Conservation (phyloP, 169 alveolate species). For the Eimeria mitis region DNA sequence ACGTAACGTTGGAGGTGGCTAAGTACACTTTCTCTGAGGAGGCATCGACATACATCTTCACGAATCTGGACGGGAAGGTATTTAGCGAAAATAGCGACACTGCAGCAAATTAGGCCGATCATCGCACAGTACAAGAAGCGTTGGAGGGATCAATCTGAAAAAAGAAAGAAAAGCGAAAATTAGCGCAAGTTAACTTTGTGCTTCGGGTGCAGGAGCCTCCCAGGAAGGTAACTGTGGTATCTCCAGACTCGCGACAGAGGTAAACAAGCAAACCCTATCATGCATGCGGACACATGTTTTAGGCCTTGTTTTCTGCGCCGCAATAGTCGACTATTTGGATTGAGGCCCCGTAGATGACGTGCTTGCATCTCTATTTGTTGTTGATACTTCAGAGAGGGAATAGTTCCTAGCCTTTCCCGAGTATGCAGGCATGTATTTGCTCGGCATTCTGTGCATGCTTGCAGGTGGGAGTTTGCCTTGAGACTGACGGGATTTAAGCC, state of each 20-base stretch:
- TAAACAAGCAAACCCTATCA: neutral
- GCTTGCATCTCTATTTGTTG: neutral
- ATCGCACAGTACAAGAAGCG: neutral
- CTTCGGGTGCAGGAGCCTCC: conserved; percentile 22
- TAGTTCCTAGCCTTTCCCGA: neutral
- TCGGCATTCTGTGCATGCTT: neutral
- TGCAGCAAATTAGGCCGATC: neutral
- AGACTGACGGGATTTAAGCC: conserved; percentile 42
- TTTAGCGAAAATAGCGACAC: neutral
- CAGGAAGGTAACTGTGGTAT: neutral
- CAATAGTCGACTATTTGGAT: neutral
- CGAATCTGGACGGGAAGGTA: conserved; percentile 30
- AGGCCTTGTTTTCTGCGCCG: neutral
- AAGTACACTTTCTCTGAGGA: conserved; percentile 43
- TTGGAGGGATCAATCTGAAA: neutral
- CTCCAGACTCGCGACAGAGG: conserved; percentile 48
- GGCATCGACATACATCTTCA: conserved; percentile 7
- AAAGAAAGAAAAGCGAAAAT: neutral
- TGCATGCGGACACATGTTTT: neutral
- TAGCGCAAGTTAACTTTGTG: neutral
- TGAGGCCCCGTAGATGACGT: neutral
- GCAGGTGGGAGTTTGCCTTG: conserved; percentile 68
- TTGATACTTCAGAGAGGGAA: neutral
- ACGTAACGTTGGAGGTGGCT: conserved; percentile 22
- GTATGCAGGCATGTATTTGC: neutral